Base-by-base conservation (phyloP, 768 basidiomycete genomes). In the Cubamyces lactineus region DNA sequence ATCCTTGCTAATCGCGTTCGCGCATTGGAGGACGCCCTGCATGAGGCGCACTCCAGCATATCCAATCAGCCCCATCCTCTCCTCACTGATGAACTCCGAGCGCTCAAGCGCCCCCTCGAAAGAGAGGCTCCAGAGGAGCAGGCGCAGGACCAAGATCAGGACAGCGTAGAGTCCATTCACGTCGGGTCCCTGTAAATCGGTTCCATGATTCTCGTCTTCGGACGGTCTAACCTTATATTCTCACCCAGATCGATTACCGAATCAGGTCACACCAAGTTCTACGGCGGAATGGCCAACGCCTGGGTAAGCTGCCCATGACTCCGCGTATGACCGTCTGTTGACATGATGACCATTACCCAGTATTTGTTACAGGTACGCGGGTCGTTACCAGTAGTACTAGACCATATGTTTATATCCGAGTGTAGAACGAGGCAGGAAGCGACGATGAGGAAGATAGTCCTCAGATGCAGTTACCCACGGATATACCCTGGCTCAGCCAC, bases 71-170 rank as follows among this genome's bases (percentile, higher is more conserved):
- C 75, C 0, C 88, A 90, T 67, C 86, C 85, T 12, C 76, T 90
- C 45, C 76, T 90, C 21, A 75, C 76, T 21, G 82, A 86, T 5
- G 85, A 88, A 5, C 79, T 90, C 15, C 76, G 86, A 34, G 82
- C 81, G 67, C 82, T 89, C 45, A 89, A 89, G 71, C 78, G 83
- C n/a, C 88, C 88, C 1, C 72, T 88, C 15, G 87, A 88, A 69
- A 76, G 86, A 58, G 85, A 87, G 72, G 75, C 81, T 2, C 71
- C 72, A 42, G 81, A 84, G 42, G 81, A 84, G 38, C 41, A 67
- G 15, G 68, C 68, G 19, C 71, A 70, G 51, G 69, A 71, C 40
- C 66, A 66, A 8, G 76, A 82, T 59, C 58, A 73, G 12, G 87
- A 87, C 24, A 62, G 76, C 4, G 78, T 77, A 26, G 88, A 88